Conservation (phyloP, 2,329 filamentous ascomycete species). For the Spiromastix sp. region DNA sequence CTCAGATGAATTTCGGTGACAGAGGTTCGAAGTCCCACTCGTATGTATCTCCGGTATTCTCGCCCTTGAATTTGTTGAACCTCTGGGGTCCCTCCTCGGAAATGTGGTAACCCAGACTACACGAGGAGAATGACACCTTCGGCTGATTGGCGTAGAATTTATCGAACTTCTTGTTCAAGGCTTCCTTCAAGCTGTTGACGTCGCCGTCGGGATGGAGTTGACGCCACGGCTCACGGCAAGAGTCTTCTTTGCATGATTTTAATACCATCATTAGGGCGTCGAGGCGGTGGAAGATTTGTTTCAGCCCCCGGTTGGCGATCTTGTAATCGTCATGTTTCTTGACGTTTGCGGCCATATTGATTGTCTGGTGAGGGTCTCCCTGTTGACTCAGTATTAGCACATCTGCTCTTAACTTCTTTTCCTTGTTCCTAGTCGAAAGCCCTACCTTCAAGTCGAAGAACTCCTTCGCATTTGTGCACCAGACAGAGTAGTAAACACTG, state of each 20-base stretch:
- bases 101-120: conserved; percentile 47
- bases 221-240: conserved; percentile 48
- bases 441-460: conserved; percentile 51
- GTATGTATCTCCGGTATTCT: too few species aligned
- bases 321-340: conserved; percentile 11
- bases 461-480: conserved; percentile 59
- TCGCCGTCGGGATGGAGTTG: conserved; percentile 44
- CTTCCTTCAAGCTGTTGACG: conserved; percentile 43
- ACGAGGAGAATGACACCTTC: conserved; percentile 43
- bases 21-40: too few species aligned
- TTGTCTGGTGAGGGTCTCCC: conserved; percentile 22
- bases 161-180: conserved; percentile 40
- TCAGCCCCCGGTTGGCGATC: conserved; percentile 22
- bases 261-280: conserved; percentile 50
- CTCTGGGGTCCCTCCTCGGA: conserved; percentile 47
- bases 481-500: conserved; percentile 56
- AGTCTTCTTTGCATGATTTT: conserved; percentile 48
- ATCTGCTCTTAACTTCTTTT: conserved; percentile 32
- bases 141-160: conserved; percentile 43
- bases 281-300: conserved; percentile 40
- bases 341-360: too few species aligned
- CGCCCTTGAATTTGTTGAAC: too few species aligned
- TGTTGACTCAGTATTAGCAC: conserved; percentile 42
- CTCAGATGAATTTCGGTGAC: too few species aligned
- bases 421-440: neutral